Base-by-base conservation (phyloP, 1,284 basidiomycete genomes). In the Trichosporon sp. region DNA sequence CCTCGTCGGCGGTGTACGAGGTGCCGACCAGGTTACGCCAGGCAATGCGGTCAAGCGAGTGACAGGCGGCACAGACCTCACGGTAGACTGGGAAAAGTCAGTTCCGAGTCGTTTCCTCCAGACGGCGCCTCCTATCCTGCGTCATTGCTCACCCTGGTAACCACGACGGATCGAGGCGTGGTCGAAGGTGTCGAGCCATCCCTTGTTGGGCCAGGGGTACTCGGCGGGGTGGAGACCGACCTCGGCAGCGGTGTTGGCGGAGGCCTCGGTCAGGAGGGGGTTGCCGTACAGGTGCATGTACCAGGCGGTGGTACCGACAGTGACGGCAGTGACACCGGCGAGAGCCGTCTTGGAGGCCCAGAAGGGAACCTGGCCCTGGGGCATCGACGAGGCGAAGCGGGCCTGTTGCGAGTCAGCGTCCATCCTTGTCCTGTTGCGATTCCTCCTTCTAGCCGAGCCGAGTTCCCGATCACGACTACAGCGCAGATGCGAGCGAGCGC, bases 11-110 rank as follows among this genome's bases (percentile, higher is more conserved):
- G 73, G 91, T 93, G 86, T 99, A 97, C 44, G 95, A 98, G 70
- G 98, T 93, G 81, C 95, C 97, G 76, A 99, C 97, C 71, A 99
- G 87, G 86, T 99, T 99, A 81, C 97, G 93, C 97, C 97, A 99
- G 72, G 97, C 97, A 82, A 99, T 95, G 78, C 97, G 94, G 87
- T 99, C 93, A 71, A 99, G 90, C 62, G 97, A 99, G 85, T 99
- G 97, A 85, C 97, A 99, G 18, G 97, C 93, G 6, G 96, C 92
- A 84, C 97, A 99, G 70, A 99, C 97, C 86, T 99, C 96, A 72
- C 95, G 93, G 87, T 99, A 99, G 65, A 99, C 97, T 84, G 64
- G 18, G 27, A 25, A 67, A 31, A 53, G 68, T 64, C 29, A 66
- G 65, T 34, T 23, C 15, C 25, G 15, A 51, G 15, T 60, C 15